phyloP scores from a whole-genome alignment of 768 basidiomycete species.

The Cystofilobasidium macerans region DNA sequence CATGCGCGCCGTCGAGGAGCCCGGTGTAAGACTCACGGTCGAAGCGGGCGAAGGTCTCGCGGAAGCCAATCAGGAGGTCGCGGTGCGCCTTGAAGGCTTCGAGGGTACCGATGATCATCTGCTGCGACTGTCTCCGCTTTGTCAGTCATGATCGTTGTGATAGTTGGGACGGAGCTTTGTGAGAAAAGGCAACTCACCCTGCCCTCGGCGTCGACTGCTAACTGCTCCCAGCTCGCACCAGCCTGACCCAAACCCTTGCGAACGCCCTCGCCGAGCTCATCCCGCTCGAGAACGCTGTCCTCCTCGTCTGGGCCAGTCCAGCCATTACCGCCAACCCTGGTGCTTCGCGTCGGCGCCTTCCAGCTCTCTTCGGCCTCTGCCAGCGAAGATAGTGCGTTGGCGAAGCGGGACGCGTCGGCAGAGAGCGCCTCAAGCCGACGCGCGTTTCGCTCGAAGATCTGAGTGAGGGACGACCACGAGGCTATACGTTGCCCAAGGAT shows the following conservation, averaged over 20 bases:
- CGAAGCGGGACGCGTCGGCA: slow-evolving; percentile 72
- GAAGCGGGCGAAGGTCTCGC: slow-evolving; percentile 74
- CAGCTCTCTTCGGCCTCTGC: slow-evolving; percentile 54
- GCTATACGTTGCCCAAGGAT: slow-evolving; percentile 70
- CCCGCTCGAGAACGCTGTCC: slow-evolving; percentile 45
- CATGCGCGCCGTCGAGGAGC: neutral
- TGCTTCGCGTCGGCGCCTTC: slow-evolving; percentile 58
- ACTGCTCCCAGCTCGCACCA: slow-evolving; percentile 31
- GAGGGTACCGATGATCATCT: slow-evolving; percentile 19
- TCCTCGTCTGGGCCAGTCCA: slow-evolving; percentile 21
- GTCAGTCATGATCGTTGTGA: no score
- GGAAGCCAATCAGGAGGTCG: slow-evolving; percentile 73
- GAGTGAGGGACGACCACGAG: slow-evolving; percentile 81
- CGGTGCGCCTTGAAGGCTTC: slow-evolving; percentile 54
- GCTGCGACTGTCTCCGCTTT: slow-evolving; percentile 3
- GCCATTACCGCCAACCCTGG: slow-evolving; percentile 17
- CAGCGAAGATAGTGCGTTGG: slow-evolving; percentile 67
- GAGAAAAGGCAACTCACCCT: slow-evolving; percentile 29
- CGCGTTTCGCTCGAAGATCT: slow-evolving; percentile 74
- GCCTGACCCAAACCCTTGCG: slow-evolving; percentile 53
- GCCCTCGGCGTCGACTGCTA: slow-evolving; percentile 34
- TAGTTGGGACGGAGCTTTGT: neutral
- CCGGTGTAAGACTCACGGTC: slow-evolving; percentile 45
- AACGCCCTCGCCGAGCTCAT: slow-evolving; percentile 68
- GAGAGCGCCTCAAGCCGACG: slow-evolving; percentile 84